Base-by-base conservation (phyloP, 164 flowering plant species). In the Brasenia schreberi region DNA sequence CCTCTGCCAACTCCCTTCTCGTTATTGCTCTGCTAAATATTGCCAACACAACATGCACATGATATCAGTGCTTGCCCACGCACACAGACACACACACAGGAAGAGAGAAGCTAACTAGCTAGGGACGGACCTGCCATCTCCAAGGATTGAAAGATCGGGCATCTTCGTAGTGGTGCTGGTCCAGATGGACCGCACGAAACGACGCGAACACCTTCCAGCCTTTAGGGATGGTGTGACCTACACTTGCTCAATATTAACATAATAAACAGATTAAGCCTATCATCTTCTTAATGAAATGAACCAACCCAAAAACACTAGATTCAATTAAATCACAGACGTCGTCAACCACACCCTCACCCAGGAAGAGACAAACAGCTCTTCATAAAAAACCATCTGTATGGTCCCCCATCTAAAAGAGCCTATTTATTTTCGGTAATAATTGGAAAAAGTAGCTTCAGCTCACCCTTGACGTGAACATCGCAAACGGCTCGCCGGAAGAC, bases 181-280 rank as follows among this genome's bases (percentile, higher is more conserved):
- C 84, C n/a, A 95, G 70, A 77, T 95, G 99, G 7, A 92, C 99
- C 2, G 89, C 99, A 33, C 99, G 74, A 62, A 95, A 83, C 1
- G 99, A 90, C 5, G 91, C 88, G 63, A 95, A 89, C 11, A 92
- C 97, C 68, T 82, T 88, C 88, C 90, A 92, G 4, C 97, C 99
- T 67, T 92, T 95, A 0, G 99, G 99, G 71, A 95, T 88, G 14
- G 87, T 85, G 63, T 82, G 89, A 42, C 94, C 99, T 87, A 72
- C 6, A 7, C 27, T 23, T 23, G 27, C 27, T 0, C 27, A 23
- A 23, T 23, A 23, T 23, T 23, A 23, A 23, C 1, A 23, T 23
- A 23, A 23, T 23, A 23, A 23, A 23, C 27, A 23, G 27, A 23
- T 23, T 23, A 23, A 23, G 27, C 27, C 27, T 23, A 23, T 0